A percentile compares a stretch with the other conserved stretches of the same genome.
These are phyloP conservation scores for Podospora fimiseda DNA, from an alignment of 495 filamentous ascomycete species.

Conservation along the genomic window DNA sequence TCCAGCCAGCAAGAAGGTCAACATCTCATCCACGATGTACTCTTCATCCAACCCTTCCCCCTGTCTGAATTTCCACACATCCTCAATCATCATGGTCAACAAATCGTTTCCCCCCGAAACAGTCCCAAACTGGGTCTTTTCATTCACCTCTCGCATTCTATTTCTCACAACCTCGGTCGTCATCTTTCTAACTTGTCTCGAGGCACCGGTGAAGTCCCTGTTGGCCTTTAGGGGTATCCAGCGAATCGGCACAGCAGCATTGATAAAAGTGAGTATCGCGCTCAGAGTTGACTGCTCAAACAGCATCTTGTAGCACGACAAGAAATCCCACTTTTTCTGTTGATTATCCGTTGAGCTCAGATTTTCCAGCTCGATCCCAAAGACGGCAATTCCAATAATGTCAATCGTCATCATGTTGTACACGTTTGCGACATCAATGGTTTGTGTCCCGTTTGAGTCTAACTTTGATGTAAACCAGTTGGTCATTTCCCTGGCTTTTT, in stretches of 20 bases:
- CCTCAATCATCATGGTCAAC: background rate
- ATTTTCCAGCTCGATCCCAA: slow-evolving; percentile 60
- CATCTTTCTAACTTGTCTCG: slow-evolving; percentile 6
- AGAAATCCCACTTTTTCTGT: slow-evolving; percentile 6
- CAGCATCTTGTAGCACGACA: slow-evolving; percentile 17
- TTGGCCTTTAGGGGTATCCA: slow-evolving; percentile 23
- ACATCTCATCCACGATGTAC: slow-evolving; percentile 10
- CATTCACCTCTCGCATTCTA: slow-evolving; percentile 18
- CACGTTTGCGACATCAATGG: slow-evolving; percentile 8
- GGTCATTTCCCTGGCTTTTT: slow-evolving; percentile 14
- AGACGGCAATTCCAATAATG: slow-evolving; percentile 60
- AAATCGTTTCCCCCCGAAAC: slow-evolving; percentile 20
- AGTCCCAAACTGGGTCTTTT: slow-evolving; percentile 42
- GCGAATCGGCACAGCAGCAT: slow-evolving; percentile 19
- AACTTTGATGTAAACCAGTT: background rate
- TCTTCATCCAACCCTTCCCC: background rate
- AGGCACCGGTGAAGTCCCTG: slow-evolving; percentile 16
- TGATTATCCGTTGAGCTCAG: background rate
- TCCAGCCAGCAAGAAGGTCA: slow-evolving; percentile 24
- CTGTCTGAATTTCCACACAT: slow-evolving; percentile 38
- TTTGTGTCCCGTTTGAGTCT: slow-evolving; percentile 4
- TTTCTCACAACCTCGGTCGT: slow-evolving; percentile 10
- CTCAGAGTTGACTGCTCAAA: slow-evolving; percentile 21
- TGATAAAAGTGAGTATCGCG: slow-evolving; percentile 25
- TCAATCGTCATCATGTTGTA: slow-evolving; percentile 49